Base-by-base conservation (phyloP, 352 stramenopile genomes). In the Pythium brachiatum region DNA sequence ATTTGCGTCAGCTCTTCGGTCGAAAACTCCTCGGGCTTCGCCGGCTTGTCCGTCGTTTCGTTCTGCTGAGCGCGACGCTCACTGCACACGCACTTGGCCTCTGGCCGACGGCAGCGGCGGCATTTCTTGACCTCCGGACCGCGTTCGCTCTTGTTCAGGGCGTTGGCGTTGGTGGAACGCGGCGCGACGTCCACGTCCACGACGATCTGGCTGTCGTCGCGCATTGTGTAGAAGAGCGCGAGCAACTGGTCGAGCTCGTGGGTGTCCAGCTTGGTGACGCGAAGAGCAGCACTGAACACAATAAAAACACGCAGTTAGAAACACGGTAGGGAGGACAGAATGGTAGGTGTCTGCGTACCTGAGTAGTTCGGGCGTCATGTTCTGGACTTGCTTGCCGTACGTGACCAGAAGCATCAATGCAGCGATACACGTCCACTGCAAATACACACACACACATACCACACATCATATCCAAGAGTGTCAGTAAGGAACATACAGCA, bases 351-450 rank as follows among this genome's bases (percentile, higher is more conserved):
- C 20, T 5, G 44, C 43, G n/a, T 54, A 93, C 79, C 76, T 73
- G 47, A 81, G 60, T 12, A 83, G 54, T 3, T 70, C 79, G 39
- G 76, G 64, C 12, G 59, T 43, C 11, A 87, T 61, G 31, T 76
- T 79, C 1, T 74, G 55, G 0, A 62, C 67, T 18, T 76, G 78
- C 7, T 87, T 78, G 11, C 70, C 52, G 47, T 93, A 81, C 18
- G 72, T 80, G 20, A 90, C 75, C 34, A 93, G 65, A 52, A 95
- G 62, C 36, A 93, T 51, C 46, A 93, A 68, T n/a, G 72, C 69
- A 6, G 80, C 76, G 7, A 91, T 64, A 36, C 84, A 93, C 9
- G 57, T 76, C 83, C 83, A 92, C 83, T 92, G 38, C n/a, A n/a
- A n/a, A n/a, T n/a, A n/a, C 13, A 36, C 6, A 27, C 36, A n/a